Base-by-base conservation (phyloP, 2,329 filamentous ascomycete genomes). In the Pseudogymnoascus sp. region DNA sequence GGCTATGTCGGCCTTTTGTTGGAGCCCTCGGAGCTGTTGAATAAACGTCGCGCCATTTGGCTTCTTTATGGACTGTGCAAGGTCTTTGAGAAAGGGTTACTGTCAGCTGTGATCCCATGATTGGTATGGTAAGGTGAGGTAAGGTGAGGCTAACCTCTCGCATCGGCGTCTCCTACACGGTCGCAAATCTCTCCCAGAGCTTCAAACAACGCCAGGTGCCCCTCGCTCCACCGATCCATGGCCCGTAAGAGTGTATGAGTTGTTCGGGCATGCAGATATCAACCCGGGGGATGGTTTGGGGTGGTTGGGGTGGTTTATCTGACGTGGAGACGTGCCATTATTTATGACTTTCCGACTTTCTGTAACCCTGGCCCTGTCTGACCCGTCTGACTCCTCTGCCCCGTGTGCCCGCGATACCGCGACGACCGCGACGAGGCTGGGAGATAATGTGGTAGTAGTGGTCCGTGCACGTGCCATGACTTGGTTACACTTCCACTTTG, bases 201-300 rank as follows among this genome's bases (percentile, higher is more conserved):
- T 59, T 40, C 50, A 38, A 63, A 63, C 33, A 63, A 25, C 6
- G 61, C 61, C 25, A 63, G 47, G 1, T 23, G 61, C 31, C 47
- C 61, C 18, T 63, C 61, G 18, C 47, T 28, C 44, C 60, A 62
- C 16, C 11, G 35, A n/a, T 59, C 60, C 60, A 62, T 62, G 18
- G 40, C 18, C 16, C 28, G 16, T n/a, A 21, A 3, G 21, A 21
- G 14, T 40, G 8, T n/a, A 8, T 0, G 28, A n/a, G 56, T 18
- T 21, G 25, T 38, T 3, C 5, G 5, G 31, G 8, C 61, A 33
- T 56, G 10, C 35, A 60, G 31, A 33, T 44, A 12, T 1, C 14
- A 50, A 50, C 23, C 6, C 18, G 8, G n/a, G 8, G 28, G 10
- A 12, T 21, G 21, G 21, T 21, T 21, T 21, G 21, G 21, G 21